These are phyloP conservation scores for Fusarium sp. DNA, from an alignment of 2,329 filamentous ascomycete genomes.

Conservation along the genomic window DNA sequence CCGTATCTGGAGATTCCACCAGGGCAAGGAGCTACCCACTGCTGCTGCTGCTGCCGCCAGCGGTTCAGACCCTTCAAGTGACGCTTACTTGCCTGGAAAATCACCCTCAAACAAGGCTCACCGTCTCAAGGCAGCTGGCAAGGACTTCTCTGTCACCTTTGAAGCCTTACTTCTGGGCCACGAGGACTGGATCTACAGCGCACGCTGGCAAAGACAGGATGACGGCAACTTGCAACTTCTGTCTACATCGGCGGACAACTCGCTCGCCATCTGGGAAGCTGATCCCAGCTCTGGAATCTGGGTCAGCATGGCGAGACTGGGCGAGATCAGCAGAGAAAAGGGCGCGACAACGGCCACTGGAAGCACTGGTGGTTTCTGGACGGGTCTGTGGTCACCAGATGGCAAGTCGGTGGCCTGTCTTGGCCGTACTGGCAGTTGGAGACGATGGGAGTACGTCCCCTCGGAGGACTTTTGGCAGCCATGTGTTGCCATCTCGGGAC, in stretches of 20 bases:
- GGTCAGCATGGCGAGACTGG: constrained; percentile 85
- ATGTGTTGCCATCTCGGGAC: constrained; percentile 81
- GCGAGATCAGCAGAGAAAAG: constrained; percentile 94
- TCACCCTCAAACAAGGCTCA: constrained; percentile 92
- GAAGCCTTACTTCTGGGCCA: constrained; percentile 94
- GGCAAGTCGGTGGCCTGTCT: constrained; percentile 81
- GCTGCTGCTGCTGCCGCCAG: constrained; percentile 64
- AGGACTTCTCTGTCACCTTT: constrained; percentile 85
- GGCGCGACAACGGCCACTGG: constrained; percentile 96
- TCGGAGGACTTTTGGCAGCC: constrained; percentile 78
- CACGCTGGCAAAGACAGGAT: constrained; percentile 72
- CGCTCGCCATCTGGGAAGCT: constrained; percentile 90
- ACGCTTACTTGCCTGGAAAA: constrained; percentile 71
- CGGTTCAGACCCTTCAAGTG: constrained; percentile 66
- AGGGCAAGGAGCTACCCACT: constrained; percentile 72
- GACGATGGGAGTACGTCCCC: constrained; percentile 77
- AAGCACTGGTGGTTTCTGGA: constrained; percentile 96
- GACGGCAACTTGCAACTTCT: constrained; percentile 75
- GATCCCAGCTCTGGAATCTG: constrained; percentile 88
- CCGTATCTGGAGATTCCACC: constrained; percentile 87
- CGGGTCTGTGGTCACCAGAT: constrained; percentile 87
- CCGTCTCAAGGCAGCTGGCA: constrained; percentile 69
- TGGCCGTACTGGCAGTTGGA: constrained; percentile 92
- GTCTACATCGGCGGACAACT: constrained; percentile 94
- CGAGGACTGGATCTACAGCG: constrained; percentile 98